Evolutionary conservation across 2,329 filamentous ascomycete species (phyloP), one percentile per base, ranked within the genome.

Genomic region (Lojkania enalia): DNA sequence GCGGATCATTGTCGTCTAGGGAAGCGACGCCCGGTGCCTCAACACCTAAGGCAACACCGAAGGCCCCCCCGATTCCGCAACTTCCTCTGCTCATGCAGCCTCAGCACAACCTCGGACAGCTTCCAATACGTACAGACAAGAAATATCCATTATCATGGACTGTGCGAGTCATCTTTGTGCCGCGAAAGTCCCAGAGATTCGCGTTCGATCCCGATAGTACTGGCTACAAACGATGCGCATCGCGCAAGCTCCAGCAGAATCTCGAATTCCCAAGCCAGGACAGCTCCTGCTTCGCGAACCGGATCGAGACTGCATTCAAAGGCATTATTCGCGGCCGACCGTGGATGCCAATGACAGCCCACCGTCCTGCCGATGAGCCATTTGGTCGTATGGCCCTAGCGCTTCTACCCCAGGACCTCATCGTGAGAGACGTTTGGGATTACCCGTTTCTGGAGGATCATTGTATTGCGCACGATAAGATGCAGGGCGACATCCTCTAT

Each of bases 391-490:
- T 71, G 60, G 63, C 63, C n/a, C 62, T 72, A 1, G 55, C 58
- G 3, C 51, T 63, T 18, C 59, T 72, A 2, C 61, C 66, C 2
- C 54, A 58, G 14, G 64, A 71, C 29, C 58, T 67, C 29, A 48
- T 62, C 23, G 57, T 65, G 33, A 58, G 60, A n/a, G 55, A 60
- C 31, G 57, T 70, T 3, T 72, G 70, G 70, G 66, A 71, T 39
- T 68, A 69, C 33, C 58, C 63, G 3, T 72, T 71, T 44, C 54
- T 72, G 18, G 69, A 71, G 27, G 63, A 71, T 21, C 67, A 72
- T 45, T 72, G 70, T 46, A 66, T 72, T 32, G 63, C 67, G 7
- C 67, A 70, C 49, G 69, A 72, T 53, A 72, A 72, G 51, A 60
- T 70, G 59, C 67, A 68, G 30, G 70, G 70, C 20, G 69, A 72